phyloP scores from a whole-genome alignment of 352 stramenopile genomes.

The Phytophthora pluvialis region DNA sequence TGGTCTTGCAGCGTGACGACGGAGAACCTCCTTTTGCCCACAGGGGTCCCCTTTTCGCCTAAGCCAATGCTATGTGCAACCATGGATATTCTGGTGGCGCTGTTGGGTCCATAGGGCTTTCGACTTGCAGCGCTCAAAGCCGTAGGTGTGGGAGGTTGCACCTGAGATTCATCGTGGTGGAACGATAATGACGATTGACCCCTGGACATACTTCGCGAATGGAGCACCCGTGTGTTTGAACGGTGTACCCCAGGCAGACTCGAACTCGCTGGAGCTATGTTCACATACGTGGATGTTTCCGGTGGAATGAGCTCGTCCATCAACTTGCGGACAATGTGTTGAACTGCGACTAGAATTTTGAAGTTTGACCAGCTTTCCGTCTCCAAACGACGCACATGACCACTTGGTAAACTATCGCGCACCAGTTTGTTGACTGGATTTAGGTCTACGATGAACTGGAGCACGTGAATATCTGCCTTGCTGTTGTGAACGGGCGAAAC shows the following conservation, averaged over 20 bases:
- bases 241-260: conserved; percentile 6
- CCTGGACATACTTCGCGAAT: conserved; percentile 5
- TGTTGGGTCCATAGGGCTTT: background rate
- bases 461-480: conserved; percentile 26
- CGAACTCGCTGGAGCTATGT: background rate
- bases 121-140: background rate
- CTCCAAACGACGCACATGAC: conserved; percentile 46
- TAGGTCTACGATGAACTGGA: conserved; percentile 61
- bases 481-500: background rate
- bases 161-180: background rate
- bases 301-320: conserved; percentile 47
- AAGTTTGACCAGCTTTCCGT: conserved; percentile 62
- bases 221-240: conserved; percentile 8
- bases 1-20: background rate
- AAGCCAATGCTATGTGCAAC: conserved; percentile 20
- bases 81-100: conserved; percentile 23
- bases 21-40: conserved; percentile 15
- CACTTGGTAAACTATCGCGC: conserved; percentile 38
- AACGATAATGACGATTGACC: conserved; percentile 16
- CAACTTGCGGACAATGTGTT: conserved; percentile 39
- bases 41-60: background rate
- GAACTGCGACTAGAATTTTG: conserved; percentile 45
- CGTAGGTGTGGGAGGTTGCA: too few relatives aligned
- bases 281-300: conserved; percentile 4
- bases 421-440: conserved; percentile 71